Evolutionary conservation across 2,329 filamentous ascomycete species (phyloP).

Genomic region (Apiospora sp.): DNA sequence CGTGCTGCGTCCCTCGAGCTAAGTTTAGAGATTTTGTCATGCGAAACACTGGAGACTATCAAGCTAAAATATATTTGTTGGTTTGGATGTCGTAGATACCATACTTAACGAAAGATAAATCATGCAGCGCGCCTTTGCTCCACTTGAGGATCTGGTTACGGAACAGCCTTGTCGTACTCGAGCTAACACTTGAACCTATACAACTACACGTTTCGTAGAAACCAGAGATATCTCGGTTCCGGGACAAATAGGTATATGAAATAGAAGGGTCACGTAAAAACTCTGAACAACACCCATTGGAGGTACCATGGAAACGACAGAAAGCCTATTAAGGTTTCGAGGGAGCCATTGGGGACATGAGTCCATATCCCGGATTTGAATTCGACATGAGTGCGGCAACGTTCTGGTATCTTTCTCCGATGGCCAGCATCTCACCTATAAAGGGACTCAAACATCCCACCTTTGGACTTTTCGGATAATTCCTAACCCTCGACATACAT

Average conservation of each 20-base stretch:
- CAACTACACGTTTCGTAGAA: neutral
- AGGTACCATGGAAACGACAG: too few relatives aligned
- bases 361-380: neutral
- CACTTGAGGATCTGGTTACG: neutral
- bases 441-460: neutral
- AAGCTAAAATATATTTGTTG: neutral
- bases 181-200: too few relatives aligned
- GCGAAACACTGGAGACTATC: neutral
- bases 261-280: too few relatives aligned
- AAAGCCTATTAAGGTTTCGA: neutral
- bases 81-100: neutral
- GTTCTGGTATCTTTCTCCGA: neutral
- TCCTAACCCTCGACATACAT: neutral
- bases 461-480: neutral
- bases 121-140: neutral
- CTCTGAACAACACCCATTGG: too few relatives aligned
- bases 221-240: too few relatives aligned
- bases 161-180: neutral
- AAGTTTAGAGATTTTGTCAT: too few relatives aligned
- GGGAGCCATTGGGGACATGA: neutral
- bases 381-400: neutral
- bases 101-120: neutral
- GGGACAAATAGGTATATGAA: too few relatives aligned
- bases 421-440: neutral
- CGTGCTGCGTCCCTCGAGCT: too few relatives aligned